These are phyloP conservation scores for Clonostachys byssicola DNA, from an alignment of 2,329 filamentous ascomycete species.

Conservation along the genomic window DNA sequence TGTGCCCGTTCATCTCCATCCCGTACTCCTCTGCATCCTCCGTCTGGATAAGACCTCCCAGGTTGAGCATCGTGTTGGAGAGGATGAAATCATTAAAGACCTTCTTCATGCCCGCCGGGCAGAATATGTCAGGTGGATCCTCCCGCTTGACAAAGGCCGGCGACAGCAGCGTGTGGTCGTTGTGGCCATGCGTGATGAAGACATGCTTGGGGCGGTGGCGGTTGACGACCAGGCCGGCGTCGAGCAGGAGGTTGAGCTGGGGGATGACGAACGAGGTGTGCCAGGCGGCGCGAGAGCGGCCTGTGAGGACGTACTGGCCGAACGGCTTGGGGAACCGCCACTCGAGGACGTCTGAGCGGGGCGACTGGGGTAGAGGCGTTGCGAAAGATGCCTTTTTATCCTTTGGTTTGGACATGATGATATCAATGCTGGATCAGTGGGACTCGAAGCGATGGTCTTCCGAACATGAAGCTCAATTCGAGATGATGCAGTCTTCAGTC, in stretches of 20 bases:
- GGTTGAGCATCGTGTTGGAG: slow-evolving; percentile 34
- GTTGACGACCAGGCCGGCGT: slow-evolving; percentile 41
- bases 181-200: slow-evolving; percentile 45
- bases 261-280: slow-evolving; percentile 47
- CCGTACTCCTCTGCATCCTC: slow-evolving; percentile 13
- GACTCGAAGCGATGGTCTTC: background rate
- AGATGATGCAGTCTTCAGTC: too few species aligned
- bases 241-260: slow-evolving; percentile 42
- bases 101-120: slow-evolving; percentile 30
- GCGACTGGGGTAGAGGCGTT: slow-evolving; percentile 35
- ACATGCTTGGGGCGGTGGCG: slow-evolving; percentile 40
- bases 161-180: slow-evolving; percentile 37
- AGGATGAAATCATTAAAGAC: slow-evolving; percentile 33
- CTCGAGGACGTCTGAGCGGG: slow-evolving; percentile 37
- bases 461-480: too few species aligned
- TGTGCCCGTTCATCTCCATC: background rate
- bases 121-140: slow-evolving; percentile 40
- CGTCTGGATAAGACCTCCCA: slow-evolving; percentile 26
- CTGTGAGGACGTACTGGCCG: slow-evolving; percentile 34
- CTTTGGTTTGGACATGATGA: background rate
- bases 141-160: slow-evolving; percentile 37
- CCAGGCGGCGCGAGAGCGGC: slow-evolving; percentile 43
- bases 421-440: background rate
- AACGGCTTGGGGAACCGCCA: slow-evolving; percentile 39
- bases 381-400: slow-evolving; percentile 21